Evolutionary conservation across 1,284 basidiomycete genomes (phyloP).

Genomic region (Ustilago sp.): DNA sequence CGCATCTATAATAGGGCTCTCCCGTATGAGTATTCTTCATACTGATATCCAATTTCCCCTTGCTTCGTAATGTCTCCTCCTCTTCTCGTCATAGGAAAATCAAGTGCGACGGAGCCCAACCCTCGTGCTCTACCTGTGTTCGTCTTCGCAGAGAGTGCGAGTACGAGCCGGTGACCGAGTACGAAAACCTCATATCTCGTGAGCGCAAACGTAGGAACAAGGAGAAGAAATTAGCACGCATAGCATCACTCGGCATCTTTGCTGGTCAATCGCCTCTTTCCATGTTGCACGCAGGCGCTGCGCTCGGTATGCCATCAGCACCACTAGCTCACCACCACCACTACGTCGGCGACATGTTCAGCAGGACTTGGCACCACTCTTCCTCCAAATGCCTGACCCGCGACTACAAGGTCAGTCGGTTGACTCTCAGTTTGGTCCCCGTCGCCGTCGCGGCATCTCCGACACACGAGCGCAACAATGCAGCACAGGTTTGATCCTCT

Average conservation of each 20-base stretch:
- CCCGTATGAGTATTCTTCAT: not conserved
- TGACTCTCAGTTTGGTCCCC: conserved; percentile 38
- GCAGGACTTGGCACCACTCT: conserved; percentile 22
- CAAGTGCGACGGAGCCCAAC: conserved; percentile 62
- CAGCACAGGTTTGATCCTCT: conserved; percentile 25
- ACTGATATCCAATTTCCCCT: not conserved
- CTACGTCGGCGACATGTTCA: conserved; percentile 14
- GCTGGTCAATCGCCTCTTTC: conserved; percentile 46
- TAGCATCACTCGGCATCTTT: conserved; percentile 44
- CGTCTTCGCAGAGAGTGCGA: conserved; percentile 60
- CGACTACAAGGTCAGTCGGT: conserved; percentile 10
- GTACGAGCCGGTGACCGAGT: conserved; percentile 62
- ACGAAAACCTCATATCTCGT: conserved; percentile 62
- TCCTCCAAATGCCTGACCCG: conserved; percentile 28
- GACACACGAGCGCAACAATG: conserved; percentile 29
- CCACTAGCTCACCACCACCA: conserved; percentile 24
- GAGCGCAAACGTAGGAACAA: conserved; percentile 62
- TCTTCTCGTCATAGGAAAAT: conserved; percentile 50
- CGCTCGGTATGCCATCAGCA: conserved; percentile 24
- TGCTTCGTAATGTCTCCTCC: not conserved
- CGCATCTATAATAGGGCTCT: not conserved
- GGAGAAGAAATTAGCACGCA: conserved; percentile 49
- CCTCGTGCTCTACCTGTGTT: conserved; percentile 59
- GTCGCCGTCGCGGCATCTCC: conserved; percentile 44
- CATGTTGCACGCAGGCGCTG: conserved; percentile 33